Base-by-base conservation (phyloP, 768 basidiomycete genomes). In the Lepiota venenata region DNA sequence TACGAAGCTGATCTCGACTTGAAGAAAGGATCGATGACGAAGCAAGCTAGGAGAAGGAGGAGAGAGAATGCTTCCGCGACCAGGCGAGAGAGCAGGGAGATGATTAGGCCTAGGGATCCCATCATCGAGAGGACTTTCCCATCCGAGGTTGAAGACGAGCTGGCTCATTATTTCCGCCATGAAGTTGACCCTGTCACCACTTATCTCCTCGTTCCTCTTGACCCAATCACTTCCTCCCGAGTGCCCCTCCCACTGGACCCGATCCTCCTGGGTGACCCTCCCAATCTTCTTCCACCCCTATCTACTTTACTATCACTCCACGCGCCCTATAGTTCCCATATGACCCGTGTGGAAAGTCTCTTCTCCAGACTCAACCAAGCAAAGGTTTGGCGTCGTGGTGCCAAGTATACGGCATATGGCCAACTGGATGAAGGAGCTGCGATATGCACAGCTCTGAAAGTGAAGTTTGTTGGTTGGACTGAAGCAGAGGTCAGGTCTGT, bases 401-500 rank as follows among this genome's bases (percentile, higher is more conserved):
- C 77, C 43, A 68, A 73, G 57, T 85, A 81, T 60, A 80, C 83
- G 52, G 81, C 86, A 9, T 87, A 83, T 64, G 45, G 61, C 20
- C 65, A 74, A 8, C 66, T 47, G 14, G 18, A 6, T 27, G 64
- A 61, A 12, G 59, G 53, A 1, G 76, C 78, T 41, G 86, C 80
- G 14, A 78, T 84, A 4, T 87, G 86, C 59, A 85, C 82, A 15
- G 61, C 87, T 27, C 73, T 91, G 11, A 82, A 80, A 48, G 76
- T 94, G 44, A 79, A 82, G 32, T 89, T 94, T 62, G 70, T 71
- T 15, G 91, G 91, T 2, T 93, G 91, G 88, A 77, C 80, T 3
- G 79, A 79, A 59, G 71, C 72, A 10, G 79, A 82, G 44, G 88
- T 92, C 7, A 73, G 85, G 40, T 68, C 77, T 44, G 75, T 91